phyloP scores from a whole-genome alignment of 257 asterid genomes.

The Plantago major region DNA sequence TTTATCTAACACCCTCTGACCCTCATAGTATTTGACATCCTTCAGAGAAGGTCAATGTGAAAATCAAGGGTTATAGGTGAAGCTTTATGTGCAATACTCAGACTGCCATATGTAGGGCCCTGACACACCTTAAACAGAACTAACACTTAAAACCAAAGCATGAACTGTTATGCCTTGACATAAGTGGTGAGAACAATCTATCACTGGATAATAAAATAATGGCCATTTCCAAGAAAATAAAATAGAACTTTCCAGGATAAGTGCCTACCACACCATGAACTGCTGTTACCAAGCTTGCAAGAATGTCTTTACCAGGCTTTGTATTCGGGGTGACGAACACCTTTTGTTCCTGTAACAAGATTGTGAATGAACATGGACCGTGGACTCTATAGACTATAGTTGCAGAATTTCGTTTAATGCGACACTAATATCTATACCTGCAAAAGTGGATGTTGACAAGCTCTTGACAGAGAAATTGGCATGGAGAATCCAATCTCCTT shows the following conservation, averaged over 20 bases:
- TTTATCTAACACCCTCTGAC: too few species aligned
- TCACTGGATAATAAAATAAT: background rate
- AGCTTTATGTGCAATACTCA: too few species aligned
- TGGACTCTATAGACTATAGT: background rate
- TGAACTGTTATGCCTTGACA: too few species aligned
- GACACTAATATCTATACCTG: constrained; percentile 40
- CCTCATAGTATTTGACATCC: too few species aligned
- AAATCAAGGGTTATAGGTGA: too few species aligned
- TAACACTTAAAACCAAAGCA: too few species aligned
- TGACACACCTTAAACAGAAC: too few species aligned
- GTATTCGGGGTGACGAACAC: constrained; percentile 85
- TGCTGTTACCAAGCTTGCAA: constrained; percentile 69
- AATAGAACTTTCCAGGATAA: constrained; percentile 3
- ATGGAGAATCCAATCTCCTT: constrained; percentile 78
- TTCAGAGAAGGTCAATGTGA: too few species aligned
- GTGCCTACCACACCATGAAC: constrained; percentile 81
- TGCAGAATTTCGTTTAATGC: constrained; percentile 13
- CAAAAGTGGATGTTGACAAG: constrained; percentile 74
- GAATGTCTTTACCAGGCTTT: constrained; percentile 83
- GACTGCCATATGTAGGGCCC: too few species aligned
- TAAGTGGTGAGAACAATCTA: too few species aligned
- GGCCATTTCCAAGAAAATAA: background rate
- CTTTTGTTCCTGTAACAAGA: constrained; percentile 66
- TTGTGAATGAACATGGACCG: constrained; percentile 24
- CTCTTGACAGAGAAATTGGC: constrained; percentile 75